Percentiles rank a stretch among this genome's conserved stretches.
These are phyloP conservation scores for Crithidia fasciculata DNA, from an alignment of 208 protist species.

Conservation along the genomic window DNA sequence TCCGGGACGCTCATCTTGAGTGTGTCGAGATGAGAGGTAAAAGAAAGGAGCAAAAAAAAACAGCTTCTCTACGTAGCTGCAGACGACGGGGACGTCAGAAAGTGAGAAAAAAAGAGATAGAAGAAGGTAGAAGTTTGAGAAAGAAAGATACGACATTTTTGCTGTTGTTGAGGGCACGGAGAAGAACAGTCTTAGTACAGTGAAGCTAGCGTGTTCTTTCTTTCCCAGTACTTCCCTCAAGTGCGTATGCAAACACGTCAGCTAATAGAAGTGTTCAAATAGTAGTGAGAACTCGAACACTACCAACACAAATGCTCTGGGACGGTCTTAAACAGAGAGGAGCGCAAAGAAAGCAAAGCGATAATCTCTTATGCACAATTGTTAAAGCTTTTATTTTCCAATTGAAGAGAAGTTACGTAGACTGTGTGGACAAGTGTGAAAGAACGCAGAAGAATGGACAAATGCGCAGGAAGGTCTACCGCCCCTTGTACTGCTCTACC, in stretches of 20 bases:
- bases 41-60: constrained; percentile 1
- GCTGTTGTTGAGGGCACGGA: too few relatives aligned
- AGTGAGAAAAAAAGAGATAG: neutral
- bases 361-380: too few relatives aligned
- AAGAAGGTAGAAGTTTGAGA: neutral
- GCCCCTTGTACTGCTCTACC: constrained; percentile 64
- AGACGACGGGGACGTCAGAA: neutral
- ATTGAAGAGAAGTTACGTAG: neutral
- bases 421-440: constrained; percentile 1
- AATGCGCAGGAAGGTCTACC: constrained; percentile 8
- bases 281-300: too few relatives aligned
- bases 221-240: too few relatives aligned
- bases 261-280: too few relatives aligned
- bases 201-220: too few relatives aligned
- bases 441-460: constrained; percentile 11
- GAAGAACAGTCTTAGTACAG: too few relatives aligned
- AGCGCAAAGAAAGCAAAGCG: too few relatives aligned
- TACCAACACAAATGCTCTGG: too few relatives aligned
- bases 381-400: neutral
- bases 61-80: neutral
- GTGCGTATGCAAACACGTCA: too few relatives aligned
- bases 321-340: too few relatives aligned
- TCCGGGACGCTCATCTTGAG: constrained; percentile 50
- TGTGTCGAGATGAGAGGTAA: constrained; percentile 6
- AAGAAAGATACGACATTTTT: too few relatives aligned